phyloP scores from a whole-genome alignment of 176 grass and related monocot species.

The Oryza glaberrima region DNA sequence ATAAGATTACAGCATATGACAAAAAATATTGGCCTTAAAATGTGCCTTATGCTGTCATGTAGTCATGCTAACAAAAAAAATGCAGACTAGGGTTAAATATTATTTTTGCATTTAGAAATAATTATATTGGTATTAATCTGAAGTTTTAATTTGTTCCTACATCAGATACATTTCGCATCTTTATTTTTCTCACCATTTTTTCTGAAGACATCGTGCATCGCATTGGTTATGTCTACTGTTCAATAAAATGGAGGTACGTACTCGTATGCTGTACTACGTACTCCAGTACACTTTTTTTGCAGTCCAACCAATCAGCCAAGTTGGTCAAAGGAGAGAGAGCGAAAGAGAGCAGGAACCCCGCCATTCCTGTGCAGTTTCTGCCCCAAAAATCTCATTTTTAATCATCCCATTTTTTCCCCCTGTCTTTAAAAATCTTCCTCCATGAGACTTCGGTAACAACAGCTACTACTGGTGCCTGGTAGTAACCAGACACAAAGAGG shows the following conservation, averaged over 20 bases:
- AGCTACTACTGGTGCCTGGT: slow-evolving; percentile 29
- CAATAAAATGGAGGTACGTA: slow-evolving; percentile 25
- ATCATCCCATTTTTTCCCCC: slow-evolving; percentile 6
- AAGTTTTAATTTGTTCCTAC: background rate
- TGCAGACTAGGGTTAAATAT: background rate
- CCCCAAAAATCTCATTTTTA: slow-evolving; percentile 27
- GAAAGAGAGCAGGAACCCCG: slow-evolving; percentile 27
- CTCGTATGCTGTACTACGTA: slow-evolving; percentile 2
- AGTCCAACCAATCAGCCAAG: slow-evolving; percentile 60
- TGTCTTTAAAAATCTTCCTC: slow-evolving; percentile 20
- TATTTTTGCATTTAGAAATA: background rate
- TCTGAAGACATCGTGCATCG: background rate
- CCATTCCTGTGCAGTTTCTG: slow-evolving; percentile 42
- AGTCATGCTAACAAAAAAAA: background rate
- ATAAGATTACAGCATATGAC: too few species aligned
- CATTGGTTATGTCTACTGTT: slow-evolving; percentile 12
- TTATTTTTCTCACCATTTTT: background rate
- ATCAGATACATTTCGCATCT: background rate
- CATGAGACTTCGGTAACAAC: slow-evolving; percentile 16
- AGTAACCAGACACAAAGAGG: slow-evolving; percentile 34
- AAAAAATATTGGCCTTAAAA: too few species aligned
- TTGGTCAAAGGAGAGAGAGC: slow-evolving; percentile 56
- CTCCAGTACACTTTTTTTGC: slow-evolving; percentile 43
- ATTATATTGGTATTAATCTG: background rate
- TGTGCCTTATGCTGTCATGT: too few species aligned